Evolutionary conservation across 1,284 basidiomycete genomes (phyloP), one percentile per base, ranked within the genome.

Genomic region (Grifola frondosa): DNA sequence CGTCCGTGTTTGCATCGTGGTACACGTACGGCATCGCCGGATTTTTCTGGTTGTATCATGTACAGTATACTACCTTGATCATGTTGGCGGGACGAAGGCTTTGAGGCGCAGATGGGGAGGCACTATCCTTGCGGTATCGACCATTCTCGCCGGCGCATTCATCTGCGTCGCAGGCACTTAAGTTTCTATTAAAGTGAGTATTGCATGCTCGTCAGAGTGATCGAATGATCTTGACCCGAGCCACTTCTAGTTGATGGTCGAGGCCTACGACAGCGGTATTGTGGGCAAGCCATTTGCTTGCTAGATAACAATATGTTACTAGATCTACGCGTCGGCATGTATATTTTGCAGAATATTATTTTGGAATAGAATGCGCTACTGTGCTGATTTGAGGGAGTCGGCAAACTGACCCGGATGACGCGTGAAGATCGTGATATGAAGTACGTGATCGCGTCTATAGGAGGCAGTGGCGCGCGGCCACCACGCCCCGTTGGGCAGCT

Each of bases 11-110:
- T 52, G 77, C 78, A 10, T 69, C 75, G 12, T 78, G 78, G 75
- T 80, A 76, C 52, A 77, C 74, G 5, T 78, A 79, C 49, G 77
- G 78, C 22, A 45, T 79, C 22, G 76, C 75, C 4, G 78, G 77
- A 2, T 75, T 75, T 51, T 80, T 80, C 60, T 78, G 74, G 73
- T 46, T 79, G n/a, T 63, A 77, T 44, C 75, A 79, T 55, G 59
- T n/a, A n/a, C n/a, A n/a, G n/a, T n/a, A 5, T 73, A 73, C 48
- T 60, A 76, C 50, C 49, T 72, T 7, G 58, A 65, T n/a, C n/a
- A n/a, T n/a, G n/a, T n/a, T 29, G 73, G 70, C 11, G 70, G 71
- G 11, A 48, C 44, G 31, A 43, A 38, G 6, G 68, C 54, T 6
- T 48, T 75, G 32, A 63, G 50, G 36, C 53, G 55, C 19, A 58